A percentile compares a stretch with the other conserved stretches of the same genome.
phyloP scores from a whole-genome alignment of 345 rosid genomes.

The Arabidopsis arenosa region DNA sequence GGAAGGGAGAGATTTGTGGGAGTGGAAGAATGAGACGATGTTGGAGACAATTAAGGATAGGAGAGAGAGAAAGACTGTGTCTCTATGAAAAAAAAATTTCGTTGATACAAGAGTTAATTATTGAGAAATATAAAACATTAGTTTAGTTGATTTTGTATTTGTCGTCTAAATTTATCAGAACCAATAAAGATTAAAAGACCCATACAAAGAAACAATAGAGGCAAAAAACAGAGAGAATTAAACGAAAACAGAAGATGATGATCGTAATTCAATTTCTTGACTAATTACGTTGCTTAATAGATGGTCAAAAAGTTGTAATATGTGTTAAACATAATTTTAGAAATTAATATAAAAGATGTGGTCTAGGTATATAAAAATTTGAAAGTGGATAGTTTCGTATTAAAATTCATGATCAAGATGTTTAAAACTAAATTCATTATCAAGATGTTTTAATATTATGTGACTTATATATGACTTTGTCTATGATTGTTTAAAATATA shows the following conservation, averaged over 20 bases:
- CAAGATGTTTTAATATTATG: too few species aligned
- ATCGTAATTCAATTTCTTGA: not conserved
- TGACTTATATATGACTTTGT: not conserved
- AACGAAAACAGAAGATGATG: not conserved
- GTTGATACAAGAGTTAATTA: not conserved
- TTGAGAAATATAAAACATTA: not conserved
- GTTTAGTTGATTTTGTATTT: not conserved
- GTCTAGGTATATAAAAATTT: not conserved
- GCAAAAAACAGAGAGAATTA: not conserved
- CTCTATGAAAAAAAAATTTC: not conserved
- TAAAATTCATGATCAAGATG: not conserved
- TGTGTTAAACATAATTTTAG: not conserved
- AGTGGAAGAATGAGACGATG: conserved; percentile 24
- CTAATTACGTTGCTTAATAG: not conserved
- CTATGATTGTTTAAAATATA: not conserved
- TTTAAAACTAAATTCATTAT: not conserved
- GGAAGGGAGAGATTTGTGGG: conserved; percentile 41
- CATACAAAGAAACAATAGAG: not conserved
- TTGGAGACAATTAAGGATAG: conserved; percentile 31
- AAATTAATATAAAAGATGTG: not conserved
- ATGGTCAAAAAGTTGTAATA: not conserved
- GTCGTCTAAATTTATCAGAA: not conserved
- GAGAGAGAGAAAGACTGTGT: not conserved
- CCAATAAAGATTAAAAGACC: not conserved
- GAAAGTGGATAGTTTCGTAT: not conserved